These are phyloP conservation scores for Xanthoceras sorbifolium DNA, from an alignment of 345 rosid genomes.

Conservation along the genomic window DNA sequence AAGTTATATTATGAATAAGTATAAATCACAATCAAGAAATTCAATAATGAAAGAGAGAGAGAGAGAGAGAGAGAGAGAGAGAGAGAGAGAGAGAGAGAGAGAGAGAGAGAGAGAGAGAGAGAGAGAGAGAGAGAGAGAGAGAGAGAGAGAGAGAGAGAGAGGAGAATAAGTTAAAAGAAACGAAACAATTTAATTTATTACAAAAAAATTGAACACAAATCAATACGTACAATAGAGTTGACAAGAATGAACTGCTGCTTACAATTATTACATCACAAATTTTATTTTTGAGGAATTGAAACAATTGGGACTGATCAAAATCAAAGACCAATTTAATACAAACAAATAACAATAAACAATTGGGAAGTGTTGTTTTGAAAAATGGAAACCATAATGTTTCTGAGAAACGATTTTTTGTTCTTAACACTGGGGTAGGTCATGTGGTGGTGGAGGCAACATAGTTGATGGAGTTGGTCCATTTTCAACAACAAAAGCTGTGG, in stretches of 20 bases:
- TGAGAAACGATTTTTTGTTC: background rate
- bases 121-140: too few relatives aligned
- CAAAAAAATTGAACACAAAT: background rate
- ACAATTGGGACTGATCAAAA: background rate
- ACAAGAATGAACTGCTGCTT: background rate
- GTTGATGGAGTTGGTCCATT: conserved; percentile 58
- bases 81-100: too few relatives aligned
- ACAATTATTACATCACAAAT: background rate
- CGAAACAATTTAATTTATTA: background rate
- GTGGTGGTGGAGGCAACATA: conserved; percentile 67
- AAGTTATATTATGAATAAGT: too few relatives aligned
- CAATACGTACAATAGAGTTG: background rate
- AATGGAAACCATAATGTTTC: background rate
- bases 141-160: too few relatives aligned
- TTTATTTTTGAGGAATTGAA: background rate
- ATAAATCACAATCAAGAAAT: too few relatives aligned
- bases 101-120: too few relatives aligned
- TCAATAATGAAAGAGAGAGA: too few relatives aligned
- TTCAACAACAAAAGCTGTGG: conserved; percentile 56
- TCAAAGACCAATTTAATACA: background rate
- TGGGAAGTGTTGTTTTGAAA: background rate
- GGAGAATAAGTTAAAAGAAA: background rate
- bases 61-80: too few relatives aligned
- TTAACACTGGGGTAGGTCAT: conserved; percentile 67
- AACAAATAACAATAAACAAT: background rate